Evolutionary conservation across 202 grass and related monocot species (phyloP).

Genomic region (Sporobolus alterniflorus): DNA sequence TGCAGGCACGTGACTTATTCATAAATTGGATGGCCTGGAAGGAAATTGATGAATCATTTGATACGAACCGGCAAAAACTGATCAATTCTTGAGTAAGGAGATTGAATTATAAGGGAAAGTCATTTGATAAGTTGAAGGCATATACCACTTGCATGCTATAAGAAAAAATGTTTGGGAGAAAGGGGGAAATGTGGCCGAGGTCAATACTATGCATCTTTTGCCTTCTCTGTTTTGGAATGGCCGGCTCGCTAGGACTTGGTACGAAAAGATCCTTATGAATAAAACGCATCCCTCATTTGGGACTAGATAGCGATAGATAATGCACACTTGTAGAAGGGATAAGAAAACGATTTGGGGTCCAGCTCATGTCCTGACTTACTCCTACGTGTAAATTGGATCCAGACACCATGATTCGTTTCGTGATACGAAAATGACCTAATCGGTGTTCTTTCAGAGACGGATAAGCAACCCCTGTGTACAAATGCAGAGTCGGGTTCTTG

Average conservation of each 20-base stretch:
- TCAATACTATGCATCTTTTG: not conserved
- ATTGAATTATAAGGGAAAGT: no score
- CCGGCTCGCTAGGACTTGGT: not conserved
- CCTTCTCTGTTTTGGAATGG: not conserved
- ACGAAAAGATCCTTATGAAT: not conserved
- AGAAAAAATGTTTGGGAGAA: no score
- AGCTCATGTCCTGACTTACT: not conserved
- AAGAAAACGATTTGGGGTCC: constrained; percentile 13
- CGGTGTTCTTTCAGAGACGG: not conserved
- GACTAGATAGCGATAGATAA: no score
- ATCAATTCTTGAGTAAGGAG: no score
- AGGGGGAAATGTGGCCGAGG: no score
- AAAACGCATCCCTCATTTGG: not conserved
- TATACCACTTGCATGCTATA: no score
- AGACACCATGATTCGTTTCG: not conserved
- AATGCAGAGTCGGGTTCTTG: not conserved
- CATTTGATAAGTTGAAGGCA: no score
- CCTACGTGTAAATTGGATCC: not conserved
- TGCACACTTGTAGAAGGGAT: not conserved
- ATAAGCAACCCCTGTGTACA: not conserved
- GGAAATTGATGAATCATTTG: not conserved
- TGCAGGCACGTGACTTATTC: no score
- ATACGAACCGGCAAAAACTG: no score
- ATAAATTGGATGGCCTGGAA: not conserved
- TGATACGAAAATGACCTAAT: not conserved